phyloP scores from a whole-genome alignment of 441 rosid species.

The Viola pubescens region DNA sequence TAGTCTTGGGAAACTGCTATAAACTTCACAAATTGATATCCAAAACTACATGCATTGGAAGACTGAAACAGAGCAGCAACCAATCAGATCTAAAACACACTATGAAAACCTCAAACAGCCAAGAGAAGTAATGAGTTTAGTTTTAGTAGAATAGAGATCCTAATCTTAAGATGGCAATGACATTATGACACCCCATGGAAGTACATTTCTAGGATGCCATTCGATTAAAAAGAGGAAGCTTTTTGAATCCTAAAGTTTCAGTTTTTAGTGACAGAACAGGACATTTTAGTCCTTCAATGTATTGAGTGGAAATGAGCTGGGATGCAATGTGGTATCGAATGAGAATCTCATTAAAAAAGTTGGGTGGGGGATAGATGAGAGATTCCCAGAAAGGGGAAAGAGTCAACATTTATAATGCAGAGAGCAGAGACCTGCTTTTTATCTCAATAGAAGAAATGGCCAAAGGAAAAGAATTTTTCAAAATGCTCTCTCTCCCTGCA shows the following conservation, averaged over 20 bases:
- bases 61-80: neutral
- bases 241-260: neutral
- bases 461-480: slow-evolving; percentile 4
- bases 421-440: neutral
- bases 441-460: slow-evolving; percentile 10
- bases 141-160: neutral
- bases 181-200: slow-evolving; percentile 21
- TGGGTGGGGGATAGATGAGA: slow-evolving; percentile 14
- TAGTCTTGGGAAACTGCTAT: neutral
- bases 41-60: neutral
- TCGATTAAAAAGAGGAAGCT: neutral
- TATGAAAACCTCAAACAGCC: neutral
- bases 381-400: slow-evolving; percentile 6
- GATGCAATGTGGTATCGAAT: slow-evolving; percentile 32
- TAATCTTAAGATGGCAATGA: neutral
- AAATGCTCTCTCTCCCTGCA: slow-evolving; percentile 6
- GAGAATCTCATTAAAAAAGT: slow-evolving; percentile 33
- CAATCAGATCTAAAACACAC: slow-evolving; percentile 5
- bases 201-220: slow-evolving; percentile 14
- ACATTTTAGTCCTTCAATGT: slow-evolving; percentile 27
- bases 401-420: neutral
- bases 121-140: slow-evolving; percentile 5
- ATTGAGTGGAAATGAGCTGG: slow-evolving; percentile 36
- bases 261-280: slow-evolving; percentile 11
- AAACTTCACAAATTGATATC: neutral